phyloP scores from a whole-genome alignment of 257 asterid genomes.

The Solanum sejunctum region DNA sequence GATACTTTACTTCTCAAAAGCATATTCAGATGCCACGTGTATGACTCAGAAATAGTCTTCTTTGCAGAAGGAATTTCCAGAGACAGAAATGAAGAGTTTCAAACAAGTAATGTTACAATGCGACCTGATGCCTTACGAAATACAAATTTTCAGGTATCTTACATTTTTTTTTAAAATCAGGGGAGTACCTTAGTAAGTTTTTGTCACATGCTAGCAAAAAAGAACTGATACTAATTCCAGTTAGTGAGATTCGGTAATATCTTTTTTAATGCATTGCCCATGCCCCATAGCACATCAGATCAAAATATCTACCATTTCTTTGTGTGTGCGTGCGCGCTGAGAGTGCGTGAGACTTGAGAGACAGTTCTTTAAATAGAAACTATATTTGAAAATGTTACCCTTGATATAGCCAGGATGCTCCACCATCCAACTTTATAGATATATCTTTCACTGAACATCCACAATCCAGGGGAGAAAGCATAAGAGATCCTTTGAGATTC shows the following conservation, averaged over 20 bases:
- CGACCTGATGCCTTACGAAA: not conserved
- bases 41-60: not conserved
- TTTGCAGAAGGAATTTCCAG: not conserved
- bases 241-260: not conserved
- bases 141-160: not conserved
- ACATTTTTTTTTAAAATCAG: not conserved
- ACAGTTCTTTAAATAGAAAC: not conserved
- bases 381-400: slow-evolving; percentile 35
- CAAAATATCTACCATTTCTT: not conserved
- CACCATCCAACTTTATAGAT: slow-evolving; percentile 70
- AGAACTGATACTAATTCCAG: not conserved
- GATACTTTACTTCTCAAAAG: not conserved
- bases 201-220: not conserved
- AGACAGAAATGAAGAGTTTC: not conserved
- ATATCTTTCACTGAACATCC: slow-evolving; percentile 67
- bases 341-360: not conserved
- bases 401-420: slow-evolving; percentile 99
- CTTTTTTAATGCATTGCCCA: not conserved
- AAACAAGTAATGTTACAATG: not conserved
- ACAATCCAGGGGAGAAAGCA: slow-evolving; percentile 60
- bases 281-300: not conserved
- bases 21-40: not conserved
- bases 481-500: slow-evolving; percentile 55
- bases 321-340: not conserved
- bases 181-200: not conserved